Conservation (phyloP, 2,329 filamentous ascomycete species). For the Cytospora paraplurivora region DNA sequence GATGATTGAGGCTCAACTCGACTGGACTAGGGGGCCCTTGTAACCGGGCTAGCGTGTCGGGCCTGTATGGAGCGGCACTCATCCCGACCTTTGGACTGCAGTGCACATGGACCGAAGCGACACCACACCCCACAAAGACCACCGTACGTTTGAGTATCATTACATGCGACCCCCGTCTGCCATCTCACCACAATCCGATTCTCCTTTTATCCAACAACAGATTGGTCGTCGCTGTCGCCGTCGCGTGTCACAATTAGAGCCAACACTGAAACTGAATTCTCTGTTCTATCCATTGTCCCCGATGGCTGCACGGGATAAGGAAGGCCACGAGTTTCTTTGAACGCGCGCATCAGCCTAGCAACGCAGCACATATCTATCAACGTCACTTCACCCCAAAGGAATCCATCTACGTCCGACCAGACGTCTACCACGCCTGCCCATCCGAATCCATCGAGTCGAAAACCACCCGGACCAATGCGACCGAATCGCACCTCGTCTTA, state of each 20-base stretch:
- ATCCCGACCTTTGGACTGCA: not conserved
- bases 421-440: slow-evolving; percentile 32
- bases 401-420: not conserved
- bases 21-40: not conserved
- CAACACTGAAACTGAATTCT: not conserved
- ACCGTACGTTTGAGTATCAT: slow-evolving; percentile 10
- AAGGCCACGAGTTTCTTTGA: slow-evolving; percentile 21
- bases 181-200: slow-evolving; percentile 20
- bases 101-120: slow-evolving; percentile 1
- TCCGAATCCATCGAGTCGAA: slow-evolving; percentile 36
- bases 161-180: slow-evolving; percentile 14
- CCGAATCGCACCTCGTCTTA: slow-evolving; percentile 20
- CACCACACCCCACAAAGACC: slow-evolving; percentile 11
- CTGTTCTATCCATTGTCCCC: slow-evolving; percentile 1
- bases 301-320: slow-evolving; percentile 19
- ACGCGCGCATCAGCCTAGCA: slow-evolving; percentile 19
- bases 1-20: not conserved
- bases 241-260: not conserved
- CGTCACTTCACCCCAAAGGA: slow-evolving; percentile 8
- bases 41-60: not conserved
- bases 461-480: slow-evolving; percentile 26
- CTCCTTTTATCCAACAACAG: slow-evolving; percentile 1
- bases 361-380: slow-evolving; percentile 15
- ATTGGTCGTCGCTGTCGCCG: not conserved
- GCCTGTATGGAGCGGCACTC: slow-evolving; percentile 1